These are phyloP conservation scores for Ascochyta lentis DNA, from an alignment of 2,329 filamentous ascomycete species.

Conservation along the genomic window DNA sequence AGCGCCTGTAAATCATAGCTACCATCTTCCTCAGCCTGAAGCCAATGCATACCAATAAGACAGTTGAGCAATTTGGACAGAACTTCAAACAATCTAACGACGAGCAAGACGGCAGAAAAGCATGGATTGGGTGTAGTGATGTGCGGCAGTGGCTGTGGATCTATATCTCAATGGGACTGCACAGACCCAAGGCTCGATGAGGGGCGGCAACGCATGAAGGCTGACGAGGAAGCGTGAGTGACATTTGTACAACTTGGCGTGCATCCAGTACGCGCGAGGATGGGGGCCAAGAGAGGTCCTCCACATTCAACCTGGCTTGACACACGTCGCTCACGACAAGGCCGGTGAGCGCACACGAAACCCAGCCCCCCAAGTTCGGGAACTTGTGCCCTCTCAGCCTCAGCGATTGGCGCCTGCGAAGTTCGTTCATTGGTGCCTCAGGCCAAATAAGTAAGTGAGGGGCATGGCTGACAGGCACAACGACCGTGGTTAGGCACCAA, in stretches of 20 bases:
- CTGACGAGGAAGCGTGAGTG: not conserved
- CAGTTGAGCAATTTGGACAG: no score
- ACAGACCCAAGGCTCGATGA: constrained; percentile 22
- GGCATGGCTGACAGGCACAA: constrained; percentile 25
- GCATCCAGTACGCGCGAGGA: not conserved
- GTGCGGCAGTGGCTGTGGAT: constrained; percentile 9
- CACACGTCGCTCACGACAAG: not conserved
- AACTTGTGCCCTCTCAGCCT: constrained; percentile 32
- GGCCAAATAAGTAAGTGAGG: constrained; percentile 22
- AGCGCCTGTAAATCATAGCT: constrained; percentile 44
- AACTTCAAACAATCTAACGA: no score
- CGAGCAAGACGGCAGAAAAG: constrained; percentile 4
- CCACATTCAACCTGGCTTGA: no score
- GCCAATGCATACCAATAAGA: constrained; percentile 45
- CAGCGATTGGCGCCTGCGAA: constrained; percentile 17
- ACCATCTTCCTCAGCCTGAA: constrained; percentile 34
- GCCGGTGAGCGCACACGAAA: constrained; percentile 26
- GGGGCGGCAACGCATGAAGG: constrained; percentile 27
- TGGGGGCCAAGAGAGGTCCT: constrained; percentile 8
- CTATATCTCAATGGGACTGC: constrained; percentile 5
- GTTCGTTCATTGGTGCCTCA: constrained; percentile 29
- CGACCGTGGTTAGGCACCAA: no score
- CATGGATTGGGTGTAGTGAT: constrained; percentile 28
- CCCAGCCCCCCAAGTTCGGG: constrained; percentile 13
- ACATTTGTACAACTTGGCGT: not conserved